Conservation (phyloP, 2,329 filamentous ascomycete genomes). For the Botrytis hyacinthi region DNA sequence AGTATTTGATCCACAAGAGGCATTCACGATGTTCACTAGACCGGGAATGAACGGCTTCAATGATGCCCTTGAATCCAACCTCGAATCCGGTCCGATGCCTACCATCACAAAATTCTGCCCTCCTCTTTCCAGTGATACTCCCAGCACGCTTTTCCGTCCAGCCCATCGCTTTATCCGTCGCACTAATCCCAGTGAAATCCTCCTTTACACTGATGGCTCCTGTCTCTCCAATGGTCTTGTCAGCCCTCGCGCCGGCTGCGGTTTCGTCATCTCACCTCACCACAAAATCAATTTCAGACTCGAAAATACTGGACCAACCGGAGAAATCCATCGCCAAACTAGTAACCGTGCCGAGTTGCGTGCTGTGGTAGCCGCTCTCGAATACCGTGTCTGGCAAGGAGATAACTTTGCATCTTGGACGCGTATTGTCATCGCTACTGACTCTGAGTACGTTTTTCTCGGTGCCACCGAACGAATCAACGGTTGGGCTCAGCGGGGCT, state of each 20-base stretch:
- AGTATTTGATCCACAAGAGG: too few relatives aligned
- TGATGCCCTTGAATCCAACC: too few relatives aligned
- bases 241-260: neutral
- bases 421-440: slow-evolving; percentile 51
- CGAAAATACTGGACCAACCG: slow-evolving; percentile 18
- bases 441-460: slow-evolving; percentile 49
- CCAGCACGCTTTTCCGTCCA: neutral
- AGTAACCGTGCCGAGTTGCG: slow-evolving; percentile 56
- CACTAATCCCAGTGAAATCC: neutral
- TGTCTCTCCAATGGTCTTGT: neutral
- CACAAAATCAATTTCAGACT: slow-evolving; percentile 11
- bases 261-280: neutral
- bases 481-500: slow-evolving; percentile 47
- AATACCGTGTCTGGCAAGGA: slow-evolving; percentile 30
- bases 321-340: slow-evolving; percentile 39
- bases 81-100: neutral
- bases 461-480: slow-evolving; percentile 46
- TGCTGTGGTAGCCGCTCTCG: slow-evolving; percentile 50
- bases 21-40: too few relatives aligned
- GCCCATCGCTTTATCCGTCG: neutral
- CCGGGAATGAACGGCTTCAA: too few relatives aligned
- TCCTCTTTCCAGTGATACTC: neutral
- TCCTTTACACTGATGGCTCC: neutral
- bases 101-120: neutral
- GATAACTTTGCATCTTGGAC: slow-evolving; percentile 40